phyloP scores from a whole-genome alignment of 371 early-diverging fungal genomes.

The Zancudomyces culisetae region DNA sequence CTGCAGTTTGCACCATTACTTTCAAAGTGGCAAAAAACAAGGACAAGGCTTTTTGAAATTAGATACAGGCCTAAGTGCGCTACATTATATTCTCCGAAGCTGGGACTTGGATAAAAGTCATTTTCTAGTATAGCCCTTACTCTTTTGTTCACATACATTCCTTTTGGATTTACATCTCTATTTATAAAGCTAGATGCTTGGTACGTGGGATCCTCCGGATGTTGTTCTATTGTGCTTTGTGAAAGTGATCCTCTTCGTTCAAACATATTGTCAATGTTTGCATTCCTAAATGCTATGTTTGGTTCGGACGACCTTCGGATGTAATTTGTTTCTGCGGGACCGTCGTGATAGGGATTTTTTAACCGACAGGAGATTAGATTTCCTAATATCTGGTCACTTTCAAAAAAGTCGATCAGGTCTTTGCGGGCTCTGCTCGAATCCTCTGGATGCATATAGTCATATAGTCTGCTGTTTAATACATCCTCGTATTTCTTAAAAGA shows the following conservation, averaged over 20 bases:
- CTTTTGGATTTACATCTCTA: too few relatives aligned
- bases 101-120: too few relatives aligned
- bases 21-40: too few relatives aligned
- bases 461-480: not conserved
- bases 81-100: too few relatives aligned
- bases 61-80: too few relatives aligned
- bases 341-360: not conserved
- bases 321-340: not conserved
- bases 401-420: not conserved
- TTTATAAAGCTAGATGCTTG: too few relatives aligned
- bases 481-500: not conserved
- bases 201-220: not conserved
- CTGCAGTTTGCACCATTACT: too few relatives aligned
- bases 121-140: too few relatives aligned
- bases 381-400: not conserved
- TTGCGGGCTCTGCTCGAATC: not conserved
- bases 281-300: not conserved
- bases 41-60: too few relatives aligned
- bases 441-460: not conserved
- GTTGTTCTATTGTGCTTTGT: not conserved
- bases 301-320: not conserved
- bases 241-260: not conserved
- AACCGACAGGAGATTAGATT: not conserved
- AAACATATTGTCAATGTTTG: not conserved
- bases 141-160: too few relatives aligned